These are phyloP conservation scores for Solanum paucissectum DNA, from an alignment of 257 asterid species.

Conservation along the genomic window DNA sequence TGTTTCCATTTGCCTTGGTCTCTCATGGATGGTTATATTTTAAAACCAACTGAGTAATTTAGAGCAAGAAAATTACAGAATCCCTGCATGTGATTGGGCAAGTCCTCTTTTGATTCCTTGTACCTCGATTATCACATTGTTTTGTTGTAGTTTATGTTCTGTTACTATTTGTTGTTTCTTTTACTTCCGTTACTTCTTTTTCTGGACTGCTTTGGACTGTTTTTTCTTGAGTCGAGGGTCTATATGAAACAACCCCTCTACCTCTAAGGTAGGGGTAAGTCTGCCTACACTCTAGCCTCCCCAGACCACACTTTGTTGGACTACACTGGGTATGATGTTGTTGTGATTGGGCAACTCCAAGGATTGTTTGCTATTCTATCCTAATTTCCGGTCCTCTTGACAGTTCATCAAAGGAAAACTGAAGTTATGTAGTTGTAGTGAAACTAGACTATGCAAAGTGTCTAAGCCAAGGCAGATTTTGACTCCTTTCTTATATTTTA, in stretches of 20 bases:
- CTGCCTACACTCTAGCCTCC: neutral
- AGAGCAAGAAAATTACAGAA: neutral
- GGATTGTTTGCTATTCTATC: neutral
- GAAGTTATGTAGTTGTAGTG: neutral
- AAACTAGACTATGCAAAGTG: neutral
- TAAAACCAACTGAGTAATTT: neutral
- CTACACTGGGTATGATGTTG: neutral
- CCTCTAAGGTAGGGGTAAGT: neutral
- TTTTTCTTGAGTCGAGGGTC: neutral
- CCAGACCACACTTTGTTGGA: neutral
- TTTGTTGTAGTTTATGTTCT: neutral
- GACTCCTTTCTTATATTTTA: slow-evolving; percentile 1
- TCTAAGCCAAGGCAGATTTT: neutral
- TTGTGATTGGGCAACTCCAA: neutral
- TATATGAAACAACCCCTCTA: no score
- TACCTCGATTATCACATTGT: neutral
- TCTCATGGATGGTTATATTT: neutral
- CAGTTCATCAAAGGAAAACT: neutral
- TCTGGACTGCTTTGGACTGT: neutral
- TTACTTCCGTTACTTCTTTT: neutral
- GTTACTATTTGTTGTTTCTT: neutral
- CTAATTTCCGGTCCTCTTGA: neutral
- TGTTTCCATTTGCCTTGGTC: neutral
- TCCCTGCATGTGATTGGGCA: neutral
- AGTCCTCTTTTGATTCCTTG: neutral